These are phyloP conservation scores for Melocanna baccifera DNA, from an alignment of 176 grass and related monocot genomes.

Conservation along the genomic window DNA sequence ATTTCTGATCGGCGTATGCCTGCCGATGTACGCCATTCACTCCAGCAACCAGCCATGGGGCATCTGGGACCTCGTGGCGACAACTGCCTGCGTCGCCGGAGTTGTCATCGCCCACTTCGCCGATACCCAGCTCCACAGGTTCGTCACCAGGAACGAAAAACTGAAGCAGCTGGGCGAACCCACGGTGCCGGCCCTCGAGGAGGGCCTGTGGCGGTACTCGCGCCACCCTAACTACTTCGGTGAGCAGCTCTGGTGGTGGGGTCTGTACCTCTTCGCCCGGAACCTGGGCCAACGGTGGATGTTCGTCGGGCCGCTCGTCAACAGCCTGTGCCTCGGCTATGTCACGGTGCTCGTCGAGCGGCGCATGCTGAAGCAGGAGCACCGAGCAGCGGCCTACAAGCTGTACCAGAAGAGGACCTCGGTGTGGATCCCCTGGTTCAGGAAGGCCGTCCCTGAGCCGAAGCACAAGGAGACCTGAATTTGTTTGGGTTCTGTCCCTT, in stretches of 20 bases:
- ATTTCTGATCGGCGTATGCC: slow-evolving; percentile 88
- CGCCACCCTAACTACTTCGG: slow-evolving; percentile 95
- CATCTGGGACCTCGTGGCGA: slow-evolving; percentile 56
- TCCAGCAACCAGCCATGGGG: slow-evolving; percentile 46
- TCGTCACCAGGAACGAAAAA: slow-evolving; percentile 50
- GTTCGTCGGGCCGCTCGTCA: slow-evolving; percentile 66
- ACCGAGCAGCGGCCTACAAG: slow-evolving; percentile 56
- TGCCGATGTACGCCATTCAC: slow-evolving; percentile 81
- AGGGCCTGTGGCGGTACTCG: slow-evolving; percentile 67
- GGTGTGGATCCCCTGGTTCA: slow-evolving; percentile 93
- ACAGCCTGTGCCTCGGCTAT: slow-evolving; percentile 75
- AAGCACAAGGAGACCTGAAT: slow-evolving; percentile 51
- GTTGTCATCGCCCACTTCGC: slow-evolving; percentile 65
- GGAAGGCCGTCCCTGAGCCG: slow-evolving; percentile 18
- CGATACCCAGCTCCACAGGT: slow-evolving; percentile 79
- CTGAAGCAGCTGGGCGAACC: slow-evolving; percentile 42
- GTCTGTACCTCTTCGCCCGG: slow-evolving; percentile 68
- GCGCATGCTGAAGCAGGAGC: slow-evolving; percentile 79
- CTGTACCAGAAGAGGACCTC: slow-evolving; percentile 71
- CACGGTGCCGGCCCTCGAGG: slow-evolving; percentile 50
- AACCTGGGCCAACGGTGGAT: slow-evolving; percentile 74
- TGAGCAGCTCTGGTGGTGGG: slow-evolving; percentile 98
- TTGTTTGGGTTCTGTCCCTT: not conserved
- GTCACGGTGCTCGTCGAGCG: slow-evolving; percentile 73
- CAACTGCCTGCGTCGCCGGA: slow-evolving; percentile 42